Conservation (phyloP, 2,329 filamentous ascomycete species). For the Zopfia rhizophila region DNA sequence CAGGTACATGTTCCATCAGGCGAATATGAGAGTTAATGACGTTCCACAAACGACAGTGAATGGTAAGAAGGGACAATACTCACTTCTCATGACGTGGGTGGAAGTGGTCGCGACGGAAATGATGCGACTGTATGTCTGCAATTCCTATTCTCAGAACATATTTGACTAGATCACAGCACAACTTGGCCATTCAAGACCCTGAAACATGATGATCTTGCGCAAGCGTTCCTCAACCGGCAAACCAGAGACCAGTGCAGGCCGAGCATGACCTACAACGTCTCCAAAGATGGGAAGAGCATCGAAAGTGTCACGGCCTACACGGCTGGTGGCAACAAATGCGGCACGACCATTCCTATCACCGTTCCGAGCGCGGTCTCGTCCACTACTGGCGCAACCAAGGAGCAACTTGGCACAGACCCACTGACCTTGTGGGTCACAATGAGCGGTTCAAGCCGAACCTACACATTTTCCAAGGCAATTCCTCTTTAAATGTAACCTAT, state of each 20-base stretch:
- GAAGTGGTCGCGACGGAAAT: slow-evolving; percentile 66
- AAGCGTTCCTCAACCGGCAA: slow-evolving; percentile 63
- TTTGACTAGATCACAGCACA: slow-evolving; percentile 33
- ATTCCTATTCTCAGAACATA: neutral
- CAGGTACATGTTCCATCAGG: slow-evolving; percentile 72
- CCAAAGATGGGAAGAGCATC: slow-evolving; percentile 57
- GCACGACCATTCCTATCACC: slow-evolving; percentile 64
- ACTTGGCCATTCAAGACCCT: slow-evolving; percentile 65
- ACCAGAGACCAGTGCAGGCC: slow-evolving; percentile 65
- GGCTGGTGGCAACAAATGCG: slow-evolving; percentile 62
- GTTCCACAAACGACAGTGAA: slow-evolving; percentile 61
- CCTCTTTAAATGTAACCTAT: slow-evolving; percentile 29
- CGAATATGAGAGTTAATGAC: slow-evolving; percentile 65
- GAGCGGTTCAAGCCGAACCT: slow-evolving; percentile 47
- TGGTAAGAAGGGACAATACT: slow-evolving; percentile 57
- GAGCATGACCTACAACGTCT: slow-evolving; percentile 58
- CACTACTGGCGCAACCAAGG: slow-evolving; percentile 57
- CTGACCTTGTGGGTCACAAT: slow-evolving; percentile 53
- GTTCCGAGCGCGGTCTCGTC: slow-evolving; percentile 59
- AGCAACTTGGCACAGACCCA: slow-evolving; percentile 63
- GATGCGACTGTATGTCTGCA: slow-evolving; percentile 55
- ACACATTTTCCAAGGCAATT: slow-evolving; percentile 42
- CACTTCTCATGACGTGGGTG: slow-evolving; percentile 67
- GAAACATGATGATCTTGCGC: slow-evolving; percentile 66
- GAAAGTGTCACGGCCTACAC: slow-evolving; percentile 61